phyloP scores from a whole-genome alignment of 108 stramenopile genomes.

The Poteriospumella lacustris region DNA sequence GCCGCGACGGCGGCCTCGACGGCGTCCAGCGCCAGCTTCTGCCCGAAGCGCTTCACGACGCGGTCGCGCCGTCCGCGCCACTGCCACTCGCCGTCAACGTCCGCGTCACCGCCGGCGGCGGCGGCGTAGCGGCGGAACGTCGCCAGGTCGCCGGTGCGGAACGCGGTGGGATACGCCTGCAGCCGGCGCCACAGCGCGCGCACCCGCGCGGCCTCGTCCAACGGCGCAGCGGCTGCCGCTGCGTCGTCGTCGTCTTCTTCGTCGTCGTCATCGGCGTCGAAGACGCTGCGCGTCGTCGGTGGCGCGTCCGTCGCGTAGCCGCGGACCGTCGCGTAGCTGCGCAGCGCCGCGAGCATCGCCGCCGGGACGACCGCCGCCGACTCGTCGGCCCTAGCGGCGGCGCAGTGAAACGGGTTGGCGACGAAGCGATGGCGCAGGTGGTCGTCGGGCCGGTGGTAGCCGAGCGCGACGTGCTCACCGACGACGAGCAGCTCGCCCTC shows the following conservation, averaged over 20 bases:
- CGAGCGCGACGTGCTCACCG: conserved; percentile 16
- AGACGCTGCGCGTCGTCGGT: background rate
- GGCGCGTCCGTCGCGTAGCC: background rate
- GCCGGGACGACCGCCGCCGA: no score
- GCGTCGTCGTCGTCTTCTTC: no score
- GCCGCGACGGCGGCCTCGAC: background rate
- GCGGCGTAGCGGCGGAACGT: background rate
- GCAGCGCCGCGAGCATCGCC: background rate
- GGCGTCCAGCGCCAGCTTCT: background rate
- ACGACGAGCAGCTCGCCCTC: conserved; percentile 15
- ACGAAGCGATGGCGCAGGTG: background rate
- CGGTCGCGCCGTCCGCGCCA: background rate
- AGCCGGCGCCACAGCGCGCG: background rate
- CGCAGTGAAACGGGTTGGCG: conserved; percentile 3
- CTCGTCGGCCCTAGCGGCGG: background rate
- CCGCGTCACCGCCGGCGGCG: no score
- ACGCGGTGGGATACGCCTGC: background rate
- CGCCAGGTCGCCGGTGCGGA: background rate
- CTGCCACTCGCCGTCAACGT: no score
- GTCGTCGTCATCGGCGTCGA: no score
- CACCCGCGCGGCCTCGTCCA: background rate
- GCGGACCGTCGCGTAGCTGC: background rate
- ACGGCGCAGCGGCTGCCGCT: background rate
- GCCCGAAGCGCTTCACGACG: background rate
- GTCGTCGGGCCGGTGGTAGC: background rate